phyloP scores from a whole-genome alignment of 306 rosid genomes.

The Prunus mume region DNA sequence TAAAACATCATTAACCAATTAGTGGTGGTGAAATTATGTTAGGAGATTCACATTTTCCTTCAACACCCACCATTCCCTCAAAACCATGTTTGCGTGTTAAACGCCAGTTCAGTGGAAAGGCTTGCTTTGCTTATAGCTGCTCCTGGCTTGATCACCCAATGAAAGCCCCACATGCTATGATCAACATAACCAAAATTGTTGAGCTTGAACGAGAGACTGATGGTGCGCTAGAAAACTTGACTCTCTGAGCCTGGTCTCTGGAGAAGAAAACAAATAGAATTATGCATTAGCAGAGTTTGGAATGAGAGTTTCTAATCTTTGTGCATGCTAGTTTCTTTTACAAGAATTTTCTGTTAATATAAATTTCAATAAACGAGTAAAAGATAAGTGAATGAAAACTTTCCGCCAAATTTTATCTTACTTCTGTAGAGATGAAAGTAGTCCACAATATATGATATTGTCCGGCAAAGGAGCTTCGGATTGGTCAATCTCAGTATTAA shows the following conservation, averaged over 20 bases:
- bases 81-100: not conserved
- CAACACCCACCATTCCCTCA: not conserved
- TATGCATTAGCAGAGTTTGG: not conserved
- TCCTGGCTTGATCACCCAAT: slow-evolving; percentile 19
- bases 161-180: slow-evolving; percentile 35
- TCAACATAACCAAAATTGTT: slow-evolving; percentile 36
- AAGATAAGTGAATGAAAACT: not conserved
- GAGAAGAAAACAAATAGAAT: slow-evolving; percentile 28
- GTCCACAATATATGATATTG: slow-evolving; percentile 75
- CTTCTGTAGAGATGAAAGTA: slow-evolving; percentile 83
- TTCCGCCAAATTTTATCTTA: slow-evolving; percentile 33
- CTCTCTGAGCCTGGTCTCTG: slow-evolving; percentile 87
- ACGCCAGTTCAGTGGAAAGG: not conserved
- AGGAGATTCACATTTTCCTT: no score
- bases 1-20: no score
- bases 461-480: slow-evolving; percentile 54
- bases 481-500: slow-evolving; percentile 60
- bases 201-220: slow-evolving; percentile 23
- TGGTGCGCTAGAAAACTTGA: slow-evolving; percentile 58
- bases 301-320: not conserved
- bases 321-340: not conserved
- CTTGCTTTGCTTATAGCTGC: not conserved
- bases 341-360: not conserved
- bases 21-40: no score
- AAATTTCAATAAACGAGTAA: not conserved